Evolutionary conservation across 2,329 filamentous ascomycete genomes (phyloP).

Genomic region (Aspergillus sp.): DNA sequence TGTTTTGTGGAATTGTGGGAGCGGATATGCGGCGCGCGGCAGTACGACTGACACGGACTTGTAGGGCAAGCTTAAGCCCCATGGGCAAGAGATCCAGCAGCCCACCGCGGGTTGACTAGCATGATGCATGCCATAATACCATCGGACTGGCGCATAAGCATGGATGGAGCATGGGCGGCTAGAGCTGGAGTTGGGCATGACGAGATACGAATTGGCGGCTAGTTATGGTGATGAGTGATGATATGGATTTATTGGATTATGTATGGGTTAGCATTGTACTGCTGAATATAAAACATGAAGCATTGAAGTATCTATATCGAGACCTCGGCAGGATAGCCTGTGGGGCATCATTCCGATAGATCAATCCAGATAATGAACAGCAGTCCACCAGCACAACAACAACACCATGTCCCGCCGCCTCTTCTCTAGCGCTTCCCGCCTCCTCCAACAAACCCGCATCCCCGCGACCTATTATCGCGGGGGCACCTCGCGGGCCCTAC

Average conservation of each 20-base stretch:
- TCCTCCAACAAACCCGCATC: slow-evolving; percentile 17
- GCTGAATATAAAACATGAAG: too few relatives aligned
- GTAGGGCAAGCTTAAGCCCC: slow-evolving; percentile 15
- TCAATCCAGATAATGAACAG: too few relatives aligned
- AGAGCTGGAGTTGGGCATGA: not conserved
- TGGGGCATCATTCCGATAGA: too few relatives aligned
- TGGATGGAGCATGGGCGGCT: not conserved
- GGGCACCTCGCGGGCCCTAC: slow-evolving; percentile 55
- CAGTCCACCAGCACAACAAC: too few relatives aligned
- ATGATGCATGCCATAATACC: slow-evolving; percentile 1
- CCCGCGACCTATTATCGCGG: slow-evolving; percentile 52
- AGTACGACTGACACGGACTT: not conserved
- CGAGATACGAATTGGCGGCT: not conserved
- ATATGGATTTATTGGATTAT: too few relatives aligned
- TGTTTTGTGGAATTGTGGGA: not conserved
- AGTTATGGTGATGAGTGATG: too few relatives aligned
- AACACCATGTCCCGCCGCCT: not conserved
- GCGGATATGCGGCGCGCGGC: not conserved
- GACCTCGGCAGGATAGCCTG: too few relatives aligned
- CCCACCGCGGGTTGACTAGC: slow-evolving; percentile 16
- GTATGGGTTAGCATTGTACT: too few relatives aligned
- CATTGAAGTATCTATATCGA: too few relatives aligned
- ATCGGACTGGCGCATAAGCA: not conserved
- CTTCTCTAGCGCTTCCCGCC: not conserved
- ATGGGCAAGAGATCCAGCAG: slow-evolving; percentile 15